Base-by-base conservation (phyloP, 2,329 filamentous ascomycete genomes). In the Claviceps sp. region DNA sequence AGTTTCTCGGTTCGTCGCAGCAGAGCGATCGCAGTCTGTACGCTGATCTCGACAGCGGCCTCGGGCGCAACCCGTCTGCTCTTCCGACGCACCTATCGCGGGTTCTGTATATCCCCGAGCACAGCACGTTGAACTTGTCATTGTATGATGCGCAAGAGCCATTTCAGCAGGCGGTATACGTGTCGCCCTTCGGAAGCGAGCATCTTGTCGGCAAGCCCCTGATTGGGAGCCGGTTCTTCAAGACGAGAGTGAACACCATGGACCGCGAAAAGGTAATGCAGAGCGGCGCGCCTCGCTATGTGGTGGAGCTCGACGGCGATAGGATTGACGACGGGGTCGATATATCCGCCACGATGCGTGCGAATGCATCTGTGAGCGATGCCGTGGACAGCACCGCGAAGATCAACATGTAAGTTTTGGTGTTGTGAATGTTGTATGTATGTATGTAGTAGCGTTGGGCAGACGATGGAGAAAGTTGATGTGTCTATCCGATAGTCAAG, bases 161-260 rank as follows among this genome's bases (percentile, higher is more conserved):
- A 34, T 54, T 46, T 16, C 38, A 24, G 13, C 38, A 47, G 40
- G 48, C 37, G 13, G 18, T 54, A 14, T 40, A 40, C 18, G 14
- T 24, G 16, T 46, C 52, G 18, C 52, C 52, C 14, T 14, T 52
- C 5, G 51, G 51, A 11, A 34, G 40, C 14, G 46, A 49, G 24
- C 26, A 49, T 4, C 24, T 45, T n/a, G 14, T 47, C 1, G 51
- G 46, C 26, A 45, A 14, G 40, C 11, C 51, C 7, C 26, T 52
- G 38, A 54, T 51, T 44, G 52, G 52, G 5, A 51, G 49, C 24
- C 43, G 52, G n/a, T 41, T 51, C 14, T 54, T 48, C 50, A 52
- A 43, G 45, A 51, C 52, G 18, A 45, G 49, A 45, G 9, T 54
- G 8, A 45, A 48, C 18, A 52, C 49, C 20, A 44, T 54, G 40